Evolutionary conservation across 495 filamentous ascomycete genomes (phyloP), one percentile per base, ranked within the genome.

Genomic region (Penicillium desertorum): DNA sequence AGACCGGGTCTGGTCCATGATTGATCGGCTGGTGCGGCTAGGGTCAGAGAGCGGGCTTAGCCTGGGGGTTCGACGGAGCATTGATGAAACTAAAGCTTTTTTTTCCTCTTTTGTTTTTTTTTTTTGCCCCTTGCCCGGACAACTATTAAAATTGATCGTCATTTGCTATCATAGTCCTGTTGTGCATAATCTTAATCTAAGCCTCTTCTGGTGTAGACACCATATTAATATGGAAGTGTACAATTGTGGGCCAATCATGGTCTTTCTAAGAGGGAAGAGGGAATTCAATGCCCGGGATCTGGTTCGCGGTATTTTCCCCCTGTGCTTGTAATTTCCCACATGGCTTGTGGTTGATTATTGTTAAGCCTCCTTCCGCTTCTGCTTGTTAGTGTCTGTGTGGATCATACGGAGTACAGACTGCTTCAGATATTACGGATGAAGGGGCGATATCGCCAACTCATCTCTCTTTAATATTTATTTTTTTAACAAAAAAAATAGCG

Each of bases 21-120:
- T n/a, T 44, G 41, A 45, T 54, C 51, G 41, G 51, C 41, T 44
- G 27, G 29, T 54, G 51, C 51, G 39, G 51, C 10, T 19, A 54
- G 51, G 51, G 27, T 27, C 30, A 34, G 30, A 20, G 30, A 50
- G 47, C 32, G 22, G 11, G 14, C 39, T 45, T 30, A 20, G 50
- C 48, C 30, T 51, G n/a, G 32, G 30, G 30, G 12, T 30, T 30
- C 32, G 22, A 37, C 37, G 37, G 19, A 5, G 9, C 22, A 43
- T 4, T 1, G 9, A 37, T 37, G 6, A 16, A n/a, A 37, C 7
- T 16, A n/a, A 37, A 37, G 34, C 34, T n/a, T 36, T 20, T 2
- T 1, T 42, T 42, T 42, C 5, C 10, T 19, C 5, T 42, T 5
- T 43, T 43, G 22, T 43, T 7, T 45, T 4, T 25, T 27, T 23